phyloP scores from a whole-genome alignment of 2,329 filamentous ascomycete species.

The Epichloe sylvatica region DNA sequence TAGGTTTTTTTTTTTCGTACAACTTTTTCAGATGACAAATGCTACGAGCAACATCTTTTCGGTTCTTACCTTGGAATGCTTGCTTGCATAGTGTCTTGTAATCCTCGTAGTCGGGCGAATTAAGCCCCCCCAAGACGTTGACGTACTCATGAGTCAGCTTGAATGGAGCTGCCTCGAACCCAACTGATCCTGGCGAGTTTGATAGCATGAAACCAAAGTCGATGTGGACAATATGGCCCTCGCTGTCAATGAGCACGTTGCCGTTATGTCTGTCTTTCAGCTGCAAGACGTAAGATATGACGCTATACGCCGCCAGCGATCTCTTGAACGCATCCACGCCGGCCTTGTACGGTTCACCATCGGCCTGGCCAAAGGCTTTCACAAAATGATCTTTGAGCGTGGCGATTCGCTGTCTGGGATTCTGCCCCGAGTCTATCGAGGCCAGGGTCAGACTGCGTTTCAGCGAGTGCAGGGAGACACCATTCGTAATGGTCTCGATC shows the following conservation, averaged over 20 bases:
- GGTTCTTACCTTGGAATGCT: slow-evolving; percentile 56
- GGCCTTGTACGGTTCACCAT: slow-evolving; percentile 53
- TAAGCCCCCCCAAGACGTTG: slow-evolving; percentile 67
- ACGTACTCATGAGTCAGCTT: slow-evolving; percentile 79
- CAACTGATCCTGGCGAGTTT: slow-evolving; percentile 71
- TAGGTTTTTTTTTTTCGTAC: too few relatives aligned
- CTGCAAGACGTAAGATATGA: slow-evolving; percentile 72
- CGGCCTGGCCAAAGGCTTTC: slow-evolving; percentile 60
- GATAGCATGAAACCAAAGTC: slow-evolving; percentile 86
- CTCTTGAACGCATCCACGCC: slow-evolving; percentile 68
- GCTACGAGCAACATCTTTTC: too few relatives aligned
- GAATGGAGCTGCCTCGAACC: slow-evolving; percentile 76
- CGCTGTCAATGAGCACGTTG: slow-evolving; percentile 73
- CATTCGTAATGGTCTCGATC: slow-evolving; percentile 79
- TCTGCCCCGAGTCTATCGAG: slow-evolving; percentile 56
- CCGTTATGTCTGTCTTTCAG: slow-evolving; percentile 79
- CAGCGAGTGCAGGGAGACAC: slow-evolving; percentile 73
- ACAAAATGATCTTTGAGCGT: slow-evolving; percentile 71
- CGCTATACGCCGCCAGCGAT: slow-evolving; percentile 72
- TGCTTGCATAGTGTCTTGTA: slow-evolving; percentile 72
- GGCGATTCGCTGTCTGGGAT: slow-evolving; percentile 61
- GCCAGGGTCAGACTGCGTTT: slow-evolving; percentile 70
- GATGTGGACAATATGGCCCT: slow-evolving; percentile 77
- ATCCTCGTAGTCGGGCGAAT: slow-evolving; percentile 54
- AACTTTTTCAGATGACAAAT: too few relatives aligned